phyloP scores from a whole-genome alignment of 1,284 basidiomycete species.

The Salmacisia buchloeana region DNA sequence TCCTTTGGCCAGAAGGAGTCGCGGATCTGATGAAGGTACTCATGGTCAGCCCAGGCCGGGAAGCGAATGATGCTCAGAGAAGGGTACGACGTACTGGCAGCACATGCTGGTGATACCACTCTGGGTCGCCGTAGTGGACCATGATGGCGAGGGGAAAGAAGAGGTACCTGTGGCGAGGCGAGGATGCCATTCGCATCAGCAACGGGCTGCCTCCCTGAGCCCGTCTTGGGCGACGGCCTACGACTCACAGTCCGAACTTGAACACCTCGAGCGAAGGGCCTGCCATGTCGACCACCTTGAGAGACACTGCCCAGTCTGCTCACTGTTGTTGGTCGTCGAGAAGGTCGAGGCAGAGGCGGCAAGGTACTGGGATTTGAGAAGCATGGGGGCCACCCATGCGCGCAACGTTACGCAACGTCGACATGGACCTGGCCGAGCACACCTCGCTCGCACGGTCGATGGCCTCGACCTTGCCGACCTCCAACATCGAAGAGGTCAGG shows the following conservation, averaged over 20 bases:
- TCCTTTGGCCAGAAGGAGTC: conserved; percentile 41
- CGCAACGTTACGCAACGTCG: conserved; percentile 8
- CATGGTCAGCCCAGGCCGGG: background rate
- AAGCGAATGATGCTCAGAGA: background rate
- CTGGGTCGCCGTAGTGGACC: conserved; percentile 79
- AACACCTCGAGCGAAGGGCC: conserved; percentile 61
- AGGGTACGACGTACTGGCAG: conserved; percentile 56
- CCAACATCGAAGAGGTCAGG: background rate
- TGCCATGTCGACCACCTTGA: too few species aligned
- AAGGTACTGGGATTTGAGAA: too few species aligned
- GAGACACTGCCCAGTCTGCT: too few species aligned
- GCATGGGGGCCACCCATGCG: too few species aligned
- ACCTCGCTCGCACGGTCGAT: too few species aligned
- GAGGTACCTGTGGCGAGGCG: conserved; percentile 78
- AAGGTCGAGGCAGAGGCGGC: too few species aligned
- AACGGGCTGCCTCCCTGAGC: conserved; percentile 9
- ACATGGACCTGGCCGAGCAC: background rate
- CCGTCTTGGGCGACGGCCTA: background rate
- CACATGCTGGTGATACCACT: conserved; percentile 76
- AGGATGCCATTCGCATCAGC: conserved; percentile 7
- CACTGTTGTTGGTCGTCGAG: background rate
- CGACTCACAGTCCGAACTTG: conserved; percentile 41
- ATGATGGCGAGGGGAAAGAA: conserved; percentile 78
- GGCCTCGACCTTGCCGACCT: background rate
- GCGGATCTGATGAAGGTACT: conserved; percentile 18